Conservation (phyloP, 2,329 filamentous ascomycete species). For the Apiospora kogelbergensis region DNA sequence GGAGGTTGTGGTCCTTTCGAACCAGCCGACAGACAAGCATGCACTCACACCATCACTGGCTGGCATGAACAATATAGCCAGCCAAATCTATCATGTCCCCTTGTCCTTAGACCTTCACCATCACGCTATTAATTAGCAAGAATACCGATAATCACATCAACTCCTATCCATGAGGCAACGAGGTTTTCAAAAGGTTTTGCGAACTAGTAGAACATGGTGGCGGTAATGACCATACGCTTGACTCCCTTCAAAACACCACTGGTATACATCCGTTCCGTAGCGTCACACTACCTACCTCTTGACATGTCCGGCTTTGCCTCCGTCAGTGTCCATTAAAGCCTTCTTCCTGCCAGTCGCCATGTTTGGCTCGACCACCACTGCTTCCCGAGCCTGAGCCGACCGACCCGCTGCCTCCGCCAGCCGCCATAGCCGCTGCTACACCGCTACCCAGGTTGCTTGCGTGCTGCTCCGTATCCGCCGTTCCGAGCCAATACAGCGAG, state of each 20-base stretch:
- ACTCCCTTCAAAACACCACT: background rate
- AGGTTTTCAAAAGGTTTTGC: too few relatives aligned
- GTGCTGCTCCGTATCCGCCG: slow-evolving; percentile 63
- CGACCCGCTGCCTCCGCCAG: slow-evolving; percentile 34
- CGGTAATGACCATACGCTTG: background rate
- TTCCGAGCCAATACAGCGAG: slow-evolving; percentile 82
- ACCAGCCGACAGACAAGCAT: background rate
- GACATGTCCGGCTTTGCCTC: background rate
- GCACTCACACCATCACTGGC: background rate
- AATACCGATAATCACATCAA: background rate
- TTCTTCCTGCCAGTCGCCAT: slow-evolving; percentile 65
- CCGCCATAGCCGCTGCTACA: slow-evolving; percentile 45
- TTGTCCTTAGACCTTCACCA: background rate
- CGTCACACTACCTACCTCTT: background rate
- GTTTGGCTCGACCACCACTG: slow-evolving; percentile 29
- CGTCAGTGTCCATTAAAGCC: slow-evolving; percentile 42
- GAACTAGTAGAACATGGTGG: background rate
- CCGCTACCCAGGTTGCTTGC: slow-evolving; percentile 55
- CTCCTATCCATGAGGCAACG: background rate
- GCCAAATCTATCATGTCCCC: background rate
- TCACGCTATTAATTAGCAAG: background rate
- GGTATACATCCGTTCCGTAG: background rate
- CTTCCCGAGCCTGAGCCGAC: slow-evolving; percentile 32
- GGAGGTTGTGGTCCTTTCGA: background rate
- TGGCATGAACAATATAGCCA: background rate